A percentile compares a stretch with the other conserved stretches of the same genome.
Evolutionary conservation across 352 stramenopile genomes (phyloP).

Genomic region (Poterioochromonas sp.): DNA sequence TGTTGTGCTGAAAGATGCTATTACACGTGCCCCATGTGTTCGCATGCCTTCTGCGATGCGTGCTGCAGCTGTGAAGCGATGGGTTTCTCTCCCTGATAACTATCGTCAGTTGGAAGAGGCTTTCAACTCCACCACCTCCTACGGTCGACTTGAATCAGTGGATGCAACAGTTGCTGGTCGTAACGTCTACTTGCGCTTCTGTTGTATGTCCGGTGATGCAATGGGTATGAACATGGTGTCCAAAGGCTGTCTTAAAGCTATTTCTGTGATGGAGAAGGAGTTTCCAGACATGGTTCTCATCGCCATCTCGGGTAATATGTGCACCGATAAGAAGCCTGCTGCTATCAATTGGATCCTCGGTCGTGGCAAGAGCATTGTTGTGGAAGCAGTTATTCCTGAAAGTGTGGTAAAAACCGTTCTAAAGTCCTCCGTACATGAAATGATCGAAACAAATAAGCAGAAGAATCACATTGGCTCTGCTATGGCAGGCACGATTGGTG

Average conservation of each 20-base stretch:
- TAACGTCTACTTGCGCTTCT: slow-evolving; percentile 73
- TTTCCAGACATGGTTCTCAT: slow-evolving; percentile 63
- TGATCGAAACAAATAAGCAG: slow-evolving; percentile 70
- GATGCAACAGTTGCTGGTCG: slow-evolving; percentile 62
- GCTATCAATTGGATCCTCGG: slow-evolving; percentile 81
- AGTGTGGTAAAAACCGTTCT: slow-evolving; percentile 61
- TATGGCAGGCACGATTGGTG: slow-evolving; percentile 69
- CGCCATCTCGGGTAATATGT: slow-evolving; percentile 77
- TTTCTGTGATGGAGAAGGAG: slow-evolving; percentile 57
- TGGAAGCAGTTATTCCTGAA: slow-evolving; percentile 64
- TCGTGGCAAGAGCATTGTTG: slow-evolving; percentile 72
- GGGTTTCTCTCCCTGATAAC: slow-evolving; percentile 51
- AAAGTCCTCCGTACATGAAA: slow-evolving; percentile 66
- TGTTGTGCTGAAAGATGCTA: slow-evolving; percentile 66
- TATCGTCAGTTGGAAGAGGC: slow-evolving; percentile 58
- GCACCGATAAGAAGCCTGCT: slow-evolving; percentile 82
- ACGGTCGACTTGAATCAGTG: slow-evolving; percentile 64
- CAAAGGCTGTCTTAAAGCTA: slow-evolving; percentile 68
- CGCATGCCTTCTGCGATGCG: slow-evolving; percentile 51
- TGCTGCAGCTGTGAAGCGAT: slow-evolving; percentile 52
- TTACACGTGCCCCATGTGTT: slow-evolving; percentile 74
- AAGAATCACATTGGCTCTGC: slow-evolving; percentile 81
- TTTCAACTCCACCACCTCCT: slow-evolving; percentile 75
- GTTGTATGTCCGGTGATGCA: slow-evolving; percentile 73
- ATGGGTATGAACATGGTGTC: slow-evolving; percentile 90